These are phyloP conservation scores for Aphanomyces cochlioides DNA, from an alignment of 352 stramenopile genomes.

Conservation along the genomic window DNA sequence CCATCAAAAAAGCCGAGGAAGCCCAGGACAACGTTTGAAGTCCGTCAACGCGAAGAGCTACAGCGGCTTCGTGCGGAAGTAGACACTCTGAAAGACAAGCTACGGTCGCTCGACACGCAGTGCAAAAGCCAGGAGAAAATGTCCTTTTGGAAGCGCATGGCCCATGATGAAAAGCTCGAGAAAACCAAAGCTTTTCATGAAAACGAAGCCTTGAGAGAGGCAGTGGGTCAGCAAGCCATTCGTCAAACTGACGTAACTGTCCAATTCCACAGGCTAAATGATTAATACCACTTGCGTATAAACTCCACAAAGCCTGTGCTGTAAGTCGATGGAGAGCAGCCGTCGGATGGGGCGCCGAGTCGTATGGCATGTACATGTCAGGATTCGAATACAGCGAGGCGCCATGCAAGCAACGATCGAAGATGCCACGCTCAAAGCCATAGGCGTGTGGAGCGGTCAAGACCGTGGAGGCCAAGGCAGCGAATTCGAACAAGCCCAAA, in stretches of 20 bases:
- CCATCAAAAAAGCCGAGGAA: neutral
- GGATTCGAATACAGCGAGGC: neutral
- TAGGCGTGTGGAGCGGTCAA: neutral
- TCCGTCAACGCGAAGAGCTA: conserved; percentile 14
- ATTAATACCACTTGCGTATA: neutral
- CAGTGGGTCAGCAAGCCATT: conserved; percentile 10
- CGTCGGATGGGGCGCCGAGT: neutral
- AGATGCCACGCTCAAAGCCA: neutral
- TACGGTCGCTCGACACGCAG: neutral
- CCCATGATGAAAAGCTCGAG: neutral
- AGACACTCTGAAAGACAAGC: conserved; percentile 2
- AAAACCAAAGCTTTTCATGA: neutral
- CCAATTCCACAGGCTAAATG: neutral
- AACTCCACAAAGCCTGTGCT: neutral
- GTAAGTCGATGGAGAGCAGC: conserved; percentile 4
- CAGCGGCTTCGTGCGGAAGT: conserved; percentile 17
- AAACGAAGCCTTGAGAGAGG: conserved; percentile 3
- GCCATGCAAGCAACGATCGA: neutral
- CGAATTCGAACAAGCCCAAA: conserved; percentile 4
- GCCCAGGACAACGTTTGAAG: conserved; percentile 1
- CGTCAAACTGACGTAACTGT: conserved; percentile 1
- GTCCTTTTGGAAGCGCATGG: neutral
- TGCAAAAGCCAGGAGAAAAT: neutral
- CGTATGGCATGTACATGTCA: neutral
- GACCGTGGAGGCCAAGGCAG: neutral